A percentile compares a stretch with the other conserved stretches of the same genome.
Evolutionary conservation across 2,329 filamentous ascomycete genomes (phyloP).

Genomic region (Cytospora schulzeri): DNA sequence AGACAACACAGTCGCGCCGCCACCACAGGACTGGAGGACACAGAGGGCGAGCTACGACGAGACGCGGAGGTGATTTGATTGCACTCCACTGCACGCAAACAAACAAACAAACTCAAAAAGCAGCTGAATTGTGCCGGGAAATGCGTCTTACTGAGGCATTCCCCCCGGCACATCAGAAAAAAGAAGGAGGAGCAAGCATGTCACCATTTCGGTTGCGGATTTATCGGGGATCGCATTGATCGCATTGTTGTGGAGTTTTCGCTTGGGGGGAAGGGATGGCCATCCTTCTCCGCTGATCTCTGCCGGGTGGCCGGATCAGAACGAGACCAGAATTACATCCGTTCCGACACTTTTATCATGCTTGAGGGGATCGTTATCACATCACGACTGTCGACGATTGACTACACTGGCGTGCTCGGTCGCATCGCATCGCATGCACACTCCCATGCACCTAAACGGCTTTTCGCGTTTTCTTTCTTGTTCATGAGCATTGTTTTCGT

Average conservation of each 20-base stretch:
- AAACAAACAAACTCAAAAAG: no score
- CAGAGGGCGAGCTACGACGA: conserved; percentile 35
- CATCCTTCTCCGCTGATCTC: background rate
- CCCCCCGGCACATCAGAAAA: background rate
- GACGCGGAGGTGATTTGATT: background rate
- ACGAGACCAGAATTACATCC: no score
- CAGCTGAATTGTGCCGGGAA: background rate
- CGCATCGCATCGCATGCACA: background rate
- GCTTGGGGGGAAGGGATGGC: background rate
- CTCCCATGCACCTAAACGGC: background rate
- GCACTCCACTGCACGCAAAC: background rate
- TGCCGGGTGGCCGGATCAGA: background rate
- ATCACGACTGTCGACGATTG: background rate
- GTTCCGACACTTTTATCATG: background rate
- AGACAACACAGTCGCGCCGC: conserved; percentile 33
- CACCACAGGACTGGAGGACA: conserved; percentile 45
- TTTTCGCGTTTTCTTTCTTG: background rate
- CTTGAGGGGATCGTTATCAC: background rate
- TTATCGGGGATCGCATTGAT: background rate
- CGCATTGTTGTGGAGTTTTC: background rate
- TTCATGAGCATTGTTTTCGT: background rate
- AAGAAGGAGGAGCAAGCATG: background rate
- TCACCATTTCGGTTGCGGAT: background rate
- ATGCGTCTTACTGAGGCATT: background rate
- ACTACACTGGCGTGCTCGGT: background rate